phyloP scores from a whole-genome alignment of 305 asterid species.

The Fraxinus sp. region DNA sequence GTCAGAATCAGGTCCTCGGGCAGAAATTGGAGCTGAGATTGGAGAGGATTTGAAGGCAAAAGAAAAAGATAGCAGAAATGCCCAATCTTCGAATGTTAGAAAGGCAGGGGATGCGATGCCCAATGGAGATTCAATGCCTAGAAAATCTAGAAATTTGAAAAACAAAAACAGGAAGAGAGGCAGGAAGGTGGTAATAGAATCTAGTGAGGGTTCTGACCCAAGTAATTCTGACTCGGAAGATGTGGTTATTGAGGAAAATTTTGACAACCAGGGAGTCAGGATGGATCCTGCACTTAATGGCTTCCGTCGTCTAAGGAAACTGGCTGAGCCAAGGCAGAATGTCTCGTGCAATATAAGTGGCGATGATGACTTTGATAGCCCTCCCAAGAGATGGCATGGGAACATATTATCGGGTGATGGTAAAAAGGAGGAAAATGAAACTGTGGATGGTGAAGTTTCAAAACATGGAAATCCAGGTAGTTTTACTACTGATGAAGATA shows the following conservation, averaged over 20 bases:
- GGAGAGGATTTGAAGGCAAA: slow-evolving; percentile 35
- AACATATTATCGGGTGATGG: slow-evolving; percentile 27
- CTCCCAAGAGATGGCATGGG: slow-evolving; percentile 35
- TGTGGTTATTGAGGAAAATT: slow-evolving; percentile 26
- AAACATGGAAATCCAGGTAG: slow-evolving; percentile 23
- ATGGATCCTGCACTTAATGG: slow-evolving; percentile 27
- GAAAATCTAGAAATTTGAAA: slow-evolving; percentile 22
- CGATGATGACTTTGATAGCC: slow-evolving; percentile 40
- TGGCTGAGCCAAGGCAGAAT: slow-evolving; percentile 53
- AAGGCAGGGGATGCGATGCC: slow-evolving; percentile 29
- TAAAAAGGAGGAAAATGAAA: slow-evolving; percentile 30
- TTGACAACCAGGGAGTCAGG: slow-evolving; percentile 29
- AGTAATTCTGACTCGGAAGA: slow-evolving; percentile 36
- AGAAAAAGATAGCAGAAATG: slow-evolving; percentile 19
- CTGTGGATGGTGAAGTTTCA: slow-evolving; percentile 23
- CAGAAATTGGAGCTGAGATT: slow-evolving; percentile 28
- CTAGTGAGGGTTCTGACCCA: slow-evolving; percentile 45
- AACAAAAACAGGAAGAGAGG: slow-evolving; percentile 49
- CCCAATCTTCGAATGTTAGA: slow-evolving; percentile 23
- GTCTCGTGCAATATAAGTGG: slow-evolving; percentile 53
- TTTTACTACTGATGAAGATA: slow-evolving; percentile 20
- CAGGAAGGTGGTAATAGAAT: slow-evolving; percentile 40
- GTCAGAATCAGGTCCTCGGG: slow-evolving; percentile 38
- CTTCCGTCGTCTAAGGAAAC: slow-evolving; percentile 33
- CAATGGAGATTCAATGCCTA: slow-evolving; percentile 26